Percentiles rank a stretch among this genome's conserved stretches.
phyloP scores from a whole-genome alignment of 306 rosid genomes.

The Acacia crassicarpa region DNA sequence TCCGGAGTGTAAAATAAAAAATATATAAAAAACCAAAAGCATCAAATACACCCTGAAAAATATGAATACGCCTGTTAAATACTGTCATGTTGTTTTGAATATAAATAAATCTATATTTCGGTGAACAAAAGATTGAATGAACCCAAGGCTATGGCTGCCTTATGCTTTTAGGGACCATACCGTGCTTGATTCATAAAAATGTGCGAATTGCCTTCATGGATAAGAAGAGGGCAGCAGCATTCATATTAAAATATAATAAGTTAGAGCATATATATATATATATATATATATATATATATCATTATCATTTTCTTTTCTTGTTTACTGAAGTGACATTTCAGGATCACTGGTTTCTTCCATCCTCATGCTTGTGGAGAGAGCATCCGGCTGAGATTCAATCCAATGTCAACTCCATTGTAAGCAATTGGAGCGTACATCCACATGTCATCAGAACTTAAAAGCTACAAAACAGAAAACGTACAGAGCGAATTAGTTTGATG shows the following conservation, averaged over 20 bases:
- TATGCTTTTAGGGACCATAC: constrained; percentile 21
- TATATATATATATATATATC: background rate
- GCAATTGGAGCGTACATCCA: constrained; percentile 99
- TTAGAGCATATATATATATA: constrained; percentile 27
- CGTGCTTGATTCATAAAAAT: constrained; percentile 22
- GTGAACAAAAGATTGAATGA: background rate
- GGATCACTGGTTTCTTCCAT: constrained; percentile 16
- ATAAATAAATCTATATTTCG: background rate
- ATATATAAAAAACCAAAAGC: background rate
- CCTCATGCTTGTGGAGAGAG: constrained; percentile 49
- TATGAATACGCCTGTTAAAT: background rate
- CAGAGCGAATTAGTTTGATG: background rate
- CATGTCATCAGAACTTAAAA: constrained; percentile 82
- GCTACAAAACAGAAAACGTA: constrained; percentile 43
- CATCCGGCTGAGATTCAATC: constrained; percentile 49
- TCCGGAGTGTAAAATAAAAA: too few relatives aligned
- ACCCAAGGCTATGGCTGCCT: background rate
- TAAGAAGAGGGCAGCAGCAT: constrained; percentile 35
- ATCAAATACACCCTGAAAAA: background rate
- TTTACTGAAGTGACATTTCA: background rate
- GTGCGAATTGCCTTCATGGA: constrained; percentile 43
- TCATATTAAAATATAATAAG: constrained; percentile 38
- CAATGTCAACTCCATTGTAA: constrained; percentile 86
- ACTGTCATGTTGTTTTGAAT: background rate
- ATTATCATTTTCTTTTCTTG: background rate